These are phyloP conservation scores for Cunninghamia lanceolata DNA, from an alignment of 75 land plant species.

Conservation along the genomic window DNA sequence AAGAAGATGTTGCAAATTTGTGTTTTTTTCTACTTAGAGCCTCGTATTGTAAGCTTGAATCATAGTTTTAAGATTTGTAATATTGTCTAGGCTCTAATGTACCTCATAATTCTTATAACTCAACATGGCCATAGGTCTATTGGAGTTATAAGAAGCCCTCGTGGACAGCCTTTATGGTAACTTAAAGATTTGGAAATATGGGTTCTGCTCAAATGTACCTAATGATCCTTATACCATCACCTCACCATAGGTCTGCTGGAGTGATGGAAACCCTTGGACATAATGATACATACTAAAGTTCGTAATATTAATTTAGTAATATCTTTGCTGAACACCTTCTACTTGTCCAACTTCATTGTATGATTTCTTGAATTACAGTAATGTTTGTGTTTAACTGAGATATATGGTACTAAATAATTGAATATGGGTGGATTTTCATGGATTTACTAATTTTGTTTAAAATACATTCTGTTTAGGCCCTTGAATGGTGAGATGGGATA, in stretches of 20 bases:
- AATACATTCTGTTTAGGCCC: too few species aligned
- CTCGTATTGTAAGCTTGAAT: background rate
- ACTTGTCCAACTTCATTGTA: background rate
- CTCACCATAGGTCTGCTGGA: too few species aligned
- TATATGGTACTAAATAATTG: background rate
- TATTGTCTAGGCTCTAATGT: too few species aligned
- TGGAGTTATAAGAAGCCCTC: background rate
- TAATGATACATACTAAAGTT: too few species aligned
- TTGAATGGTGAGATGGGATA: too few species aligned
- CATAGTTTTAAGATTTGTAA: background rate
- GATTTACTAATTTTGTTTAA: too few species aligned
- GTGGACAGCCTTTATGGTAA: too few species aligned
- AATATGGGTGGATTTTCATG: background rate
- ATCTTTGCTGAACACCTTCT: background rate
- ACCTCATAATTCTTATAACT: background rate
- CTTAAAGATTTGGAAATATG: too few species aligned
- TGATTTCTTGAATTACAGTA: background rate
- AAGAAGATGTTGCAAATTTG: background rate
- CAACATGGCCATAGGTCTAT: background rate
- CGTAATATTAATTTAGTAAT: too few species aligned
- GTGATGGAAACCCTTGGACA: too few species aligned
- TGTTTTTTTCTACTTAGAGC: background rate
- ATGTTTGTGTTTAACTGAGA: background rate
- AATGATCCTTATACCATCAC: too few species aligned
- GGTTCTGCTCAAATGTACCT: too few species aligned